Base-by-base conservation (phyloP, 768 basidiomycete species). In the Suillus paluster region DNA sequence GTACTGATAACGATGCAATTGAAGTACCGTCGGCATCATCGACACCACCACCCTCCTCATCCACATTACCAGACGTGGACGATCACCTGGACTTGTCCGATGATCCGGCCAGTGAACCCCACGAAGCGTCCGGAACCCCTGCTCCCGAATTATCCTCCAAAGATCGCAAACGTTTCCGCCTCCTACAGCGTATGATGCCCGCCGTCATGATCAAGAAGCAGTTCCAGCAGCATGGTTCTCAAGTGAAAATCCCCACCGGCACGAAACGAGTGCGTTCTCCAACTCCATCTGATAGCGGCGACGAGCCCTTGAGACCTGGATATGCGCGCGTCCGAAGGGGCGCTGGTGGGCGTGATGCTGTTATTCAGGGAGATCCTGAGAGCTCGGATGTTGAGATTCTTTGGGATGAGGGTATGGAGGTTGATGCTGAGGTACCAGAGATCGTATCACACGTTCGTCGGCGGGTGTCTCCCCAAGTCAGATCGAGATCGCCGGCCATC, bases 301-400 rank as follows among this genome's bases (percentile, higher is more conserved):
- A 76, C 1, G 77, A 77, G 53, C 80, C 80, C 7, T 65, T 85
- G 30, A 78, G 77, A 21, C 86, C 87, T 1, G 86, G 88, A 4
- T 78, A 84, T 64, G 81, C 84, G 25, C 78, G 81, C 25, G 72
- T 76, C 53, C 78, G 81, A 49, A 75, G 71, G 48, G 68, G 77
- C 33, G 62, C 64, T 23, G 71, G 72, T 30, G 70, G 77, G 8
- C 74, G 65, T 56, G 71, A 76, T 57, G 61, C 71, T 36, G 80
- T 83, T 7, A 79, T 90, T 57, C 83, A 76, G 64, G 89, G 88
- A 8, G 90, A 90, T 64, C 72, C 86, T 1, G 88, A 90, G 68
- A 89, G 86, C 72, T 83, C 83, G 25, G 82, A 84, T 38, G 69
- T 75, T 30, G 75, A 73, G 27, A 59, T 1, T 30, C 59, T 46